Evolutionary conservation across 108 stramenopile species (phyloP).

Genomic region (Aurantiochytrium sp.): DNA sequence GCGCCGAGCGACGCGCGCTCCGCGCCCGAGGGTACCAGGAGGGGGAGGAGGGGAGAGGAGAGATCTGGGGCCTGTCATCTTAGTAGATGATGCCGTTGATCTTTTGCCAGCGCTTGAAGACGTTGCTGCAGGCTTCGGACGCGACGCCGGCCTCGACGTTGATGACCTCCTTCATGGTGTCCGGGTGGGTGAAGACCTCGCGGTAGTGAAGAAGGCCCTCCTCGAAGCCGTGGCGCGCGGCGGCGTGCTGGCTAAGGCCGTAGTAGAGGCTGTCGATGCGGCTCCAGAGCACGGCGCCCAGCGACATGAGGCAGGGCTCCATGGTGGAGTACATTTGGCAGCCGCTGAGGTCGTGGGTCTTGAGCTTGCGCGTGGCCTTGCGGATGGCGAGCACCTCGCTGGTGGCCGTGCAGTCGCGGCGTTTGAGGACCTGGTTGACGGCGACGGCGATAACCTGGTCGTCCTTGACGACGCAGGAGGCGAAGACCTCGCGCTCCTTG

Average conservation of each 20-base stretch:
- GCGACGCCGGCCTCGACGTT: background rate
- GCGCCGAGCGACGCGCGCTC: no score
- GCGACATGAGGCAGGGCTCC: slow-evolving; percentile 31
- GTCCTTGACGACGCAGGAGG: background rate
- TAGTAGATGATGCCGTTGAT: slow-evolving; percentile 31
- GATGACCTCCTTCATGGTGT: background rate
- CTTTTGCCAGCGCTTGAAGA: slow-evolving; percentile 27
- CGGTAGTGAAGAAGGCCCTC: slow-evolving; percentile 30
- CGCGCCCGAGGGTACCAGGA: no score
- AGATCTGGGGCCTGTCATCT: background rate
- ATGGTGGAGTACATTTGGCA: slow-evolving; percentile 27
- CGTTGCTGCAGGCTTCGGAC: slow-evolving; percentile 20
- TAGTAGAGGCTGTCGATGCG: slow-evolving; percentile 29
- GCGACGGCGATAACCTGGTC: background rate
- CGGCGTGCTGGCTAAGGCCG: slow-evolving; percentile 12
- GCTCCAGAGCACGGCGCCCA: slow-evolving; percentile 11
- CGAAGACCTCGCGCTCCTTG: slow-evolving; percentile 28
- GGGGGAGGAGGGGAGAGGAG: no score
- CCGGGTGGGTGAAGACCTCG: slow-evolving; percentile 17
- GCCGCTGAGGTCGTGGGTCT: background rate
- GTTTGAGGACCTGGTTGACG: slow-evolving; percentile 6
- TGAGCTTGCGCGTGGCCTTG: slow-evolving; percentile 14
- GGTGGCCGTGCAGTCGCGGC: slow-evolving; percentile 12
- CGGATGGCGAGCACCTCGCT: slow-evolving; percentile 25
- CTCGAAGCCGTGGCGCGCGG: slow-evolving; percentile 10